A percentile compares a stretch with the other conserved stretches of the same genome.
Conservation (phyloP, 2,329 filamentous ascomycete genomes). For the Zalaria sp. region DNA sequence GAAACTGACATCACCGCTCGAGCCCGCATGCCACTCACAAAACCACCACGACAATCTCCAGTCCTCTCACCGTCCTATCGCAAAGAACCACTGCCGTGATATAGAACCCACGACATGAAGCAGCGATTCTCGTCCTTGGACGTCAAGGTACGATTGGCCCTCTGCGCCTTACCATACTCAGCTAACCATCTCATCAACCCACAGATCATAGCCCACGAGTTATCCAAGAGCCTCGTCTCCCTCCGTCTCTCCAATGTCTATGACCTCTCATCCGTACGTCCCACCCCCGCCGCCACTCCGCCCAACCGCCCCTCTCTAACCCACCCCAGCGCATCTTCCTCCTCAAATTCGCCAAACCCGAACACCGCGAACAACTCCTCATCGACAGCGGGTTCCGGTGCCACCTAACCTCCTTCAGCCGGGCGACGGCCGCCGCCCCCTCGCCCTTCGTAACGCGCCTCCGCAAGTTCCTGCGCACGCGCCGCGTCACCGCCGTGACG, state of each 20-base stretch:
- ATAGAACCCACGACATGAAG: conserved; percentile 42
- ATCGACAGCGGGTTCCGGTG: conserved; percentile 94
- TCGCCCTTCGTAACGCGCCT: conserved; percentile 75
- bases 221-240: conserved; percentile 59
- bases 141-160: conserved; percentile 43
- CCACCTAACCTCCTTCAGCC: conserved; percentile 81
- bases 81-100: too few relatives aligned
- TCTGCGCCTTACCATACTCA: background rate
- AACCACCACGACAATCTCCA: too few relatives aligned
- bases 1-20: too few relatives aligned
- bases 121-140: conserved; percentile 69
- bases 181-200: conserved; percentile 1
- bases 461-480: conserved; percentile 77
- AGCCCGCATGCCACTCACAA: too few relatives aligned
- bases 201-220: conserved; percentile 88
- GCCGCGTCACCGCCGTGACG: conserved; percentile 62
- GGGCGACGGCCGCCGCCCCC: conserved; percentile 71
- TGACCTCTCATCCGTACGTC: conserved; percentile 66
- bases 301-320: conserved; percentile 3
- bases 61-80: too few relatives aligned
- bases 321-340: conserved; percentile 65
- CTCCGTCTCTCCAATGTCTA: conserved; percentile 88
- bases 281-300: background rate
- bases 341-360: conserved; percentile 85
- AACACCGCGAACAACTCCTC: conserved; percentile 76